Evolutionary conservation across 2,329 filamentous ascomycete genomes (phyloP), one percentile per base, ranked within the genome.

Genomic region (Microcera coccophila): DNA sequence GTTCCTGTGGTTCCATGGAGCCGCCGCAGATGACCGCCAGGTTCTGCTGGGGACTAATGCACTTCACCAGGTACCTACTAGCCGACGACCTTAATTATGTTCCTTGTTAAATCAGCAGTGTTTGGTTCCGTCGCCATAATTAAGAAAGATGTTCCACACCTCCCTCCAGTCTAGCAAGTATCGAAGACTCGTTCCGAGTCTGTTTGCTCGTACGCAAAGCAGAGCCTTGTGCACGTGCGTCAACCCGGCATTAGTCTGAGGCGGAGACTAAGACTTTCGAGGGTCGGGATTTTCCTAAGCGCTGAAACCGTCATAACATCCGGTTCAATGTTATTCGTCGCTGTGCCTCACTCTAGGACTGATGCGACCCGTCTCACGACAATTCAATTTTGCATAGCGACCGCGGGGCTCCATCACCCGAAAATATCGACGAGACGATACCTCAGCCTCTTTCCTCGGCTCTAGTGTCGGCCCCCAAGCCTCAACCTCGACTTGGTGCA

Each of bases 381-480:
- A 26, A 12, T 12, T 26, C 22, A n/a, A n/a, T n/a, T n/a, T n/a
- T n/a, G n/a, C n/a, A n/a, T 26, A 26, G 22, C 7, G 22, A 12
- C n/a, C 22, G 22, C 22, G 7, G 12, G 22, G 22, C 22, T 26
- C 22, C 12, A 12, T 26, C 22, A 26, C 12, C 29, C 29, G 29
- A 32, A 32, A 32, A 32, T 32, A 32, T 32, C 29, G 9, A 8
- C 12, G 5, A 8, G 29, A 10, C 29, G 29, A 32, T 32, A 32
- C n/a, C n/a, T n/a, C n/a, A 32, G 29, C 29, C 29, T 37, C 24
- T 26, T 15, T 41, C 49, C 38, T 42, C 44, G 33, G 41, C 41
- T 38, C 36, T 42, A 39, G 42, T 44, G 28, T 28, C 36, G 38
- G 24, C 26, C 34, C 32, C 31, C 36, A 42, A 31, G 35, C 42